These are phyloP conservation scores for Phellopilus nigrolimitatus DNA, from an alignment of 1,284 basidiomycete genomes.

Conservation along the genomic window DNA sequence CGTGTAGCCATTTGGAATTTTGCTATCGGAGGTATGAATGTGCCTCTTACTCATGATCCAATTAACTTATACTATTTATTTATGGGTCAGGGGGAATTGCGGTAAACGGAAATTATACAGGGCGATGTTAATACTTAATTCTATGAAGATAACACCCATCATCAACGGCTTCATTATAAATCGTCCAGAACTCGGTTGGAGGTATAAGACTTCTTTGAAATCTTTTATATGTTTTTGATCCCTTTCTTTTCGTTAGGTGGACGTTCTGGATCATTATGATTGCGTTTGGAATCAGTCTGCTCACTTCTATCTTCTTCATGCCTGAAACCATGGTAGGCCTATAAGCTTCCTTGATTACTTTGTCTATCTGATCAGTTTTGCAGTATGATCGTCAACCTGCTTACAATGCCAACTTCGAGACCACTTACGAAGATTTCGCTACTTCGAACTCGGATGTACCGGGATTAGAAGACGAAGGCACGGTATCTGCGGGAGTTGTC, in stretches of 20 bases:
- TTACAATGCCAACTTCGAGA: not conserved
- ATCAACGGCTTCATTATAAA: conserved; percentile 10
- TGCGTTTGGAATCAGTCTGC: conserved; percentile 11
- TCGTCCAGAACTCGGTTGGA: conserved; percentile 4
- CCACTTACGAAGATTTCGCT: not conserved
- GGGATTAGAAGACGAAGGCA: not conserved
- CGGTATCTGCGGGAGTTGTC: not conserved
- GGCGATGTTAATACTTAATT: not conserved
- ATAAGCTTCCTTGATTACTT: not conserved
- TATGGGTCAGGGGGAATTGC: conserved; percentile 3
- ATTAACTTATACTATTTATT: not conserved
- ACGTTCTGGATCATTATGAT: conserved; percentile 18
- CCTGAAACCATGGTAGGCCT: conserved; percentile 14
- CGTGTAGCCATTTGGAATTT: conserved; percentile 18
- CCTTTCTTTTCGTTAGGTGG: conserved; percentile 6
- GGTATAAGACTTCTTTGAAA: not conserved
- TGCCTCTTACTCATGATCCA: not conserved
- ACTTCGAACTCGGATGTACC: not conserved
- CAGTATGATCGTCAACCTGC: conserved; percentile 4
- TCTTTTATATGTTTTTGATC: not conserved
- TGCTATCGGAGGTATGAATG: conserved; percentile 1
- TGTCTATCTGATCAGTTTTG: not conserved
- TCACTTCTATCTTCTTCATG: conserved; percentile 12
- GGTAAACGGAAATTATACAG: not conserved
- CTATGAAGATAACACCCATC: conserved; percentile 6